phyloP scores from a whole-genome alignment of 352 stramenopile species.

The Phytopythium kandeliae region DNA sequence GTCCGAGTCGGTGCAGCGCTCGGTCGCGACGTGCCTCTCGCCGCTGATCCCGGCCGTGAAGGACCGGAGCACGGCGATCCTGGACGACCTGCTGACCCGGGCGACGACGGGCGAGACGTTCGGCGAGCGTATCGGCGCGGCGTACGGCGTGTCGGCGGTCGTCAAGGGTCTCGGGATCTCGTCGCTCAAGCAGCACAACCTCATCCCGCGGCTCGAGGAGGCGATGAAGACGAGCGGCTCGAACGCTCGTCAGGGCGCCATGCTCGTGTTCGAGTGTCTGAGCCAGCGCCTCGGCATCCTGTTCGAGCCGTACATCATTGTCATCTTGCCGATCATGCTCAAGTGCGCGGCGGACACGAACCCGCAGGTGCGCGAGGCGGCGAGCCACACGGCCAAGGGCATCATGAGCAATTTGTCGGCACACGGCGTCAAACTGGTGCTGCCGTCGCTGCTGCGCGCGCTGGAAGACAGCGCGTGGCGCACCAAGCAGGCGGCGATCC shows the following conservation, averaged over 20 bases:
- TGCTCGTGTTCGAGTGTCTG: conserved; percentile 98
- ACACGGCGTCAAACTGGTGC: conserved; percentile 98
- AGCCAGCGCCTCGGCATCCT: conserved; percentile 95
- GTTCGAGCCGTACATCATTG: conserved; percentile 98
- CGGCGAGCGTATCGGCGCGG: conserved; percentile 90
- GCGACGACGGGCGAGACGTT: conserved; percentile 79
- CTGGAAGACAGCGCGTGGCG: conserved; percentile 94
- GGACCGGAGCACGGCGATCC: conserved; percentile 61
- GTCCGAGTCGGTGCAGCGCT: conserved; percentile 91
- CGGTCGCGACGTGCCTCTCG: conserved; percentile 87
- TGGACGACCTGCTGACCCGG: conserved; percentile 68
- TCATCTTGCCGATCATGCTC: conserved; percentile 98
- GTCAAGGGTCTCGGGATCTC: conserved; percentile 99
- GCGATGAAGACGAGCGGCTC: conserved; percentile 69
- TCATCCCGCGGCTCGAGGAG: conserved; percentile 92
- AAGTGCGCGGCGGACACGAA: conserved; percentile 97
- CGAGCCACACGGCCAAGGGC: conserved; percentile 90
- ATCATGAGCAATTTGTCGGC: conserved; percentile 99
- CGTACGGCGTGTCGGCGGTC: conserved; percentile 97
- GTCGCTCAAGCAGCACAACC: conserved; percentile 95
- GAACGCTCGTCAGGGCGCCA: conserved; percentile 87
- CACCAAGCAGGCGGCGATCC: conserved; percentile 98
- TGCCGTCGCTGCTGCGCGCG: conserved; percentile 95
- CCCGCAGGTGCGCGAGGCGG: conserved; percentile 95
- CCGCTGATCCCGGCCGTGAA: conserved; percentile 85